Percentiles rank a stretch among this genome's conserved stretches.
Evolutionary conservation across 1,284 basidiomycete species (phyloP).

Genomic region (Trichosporon asahii): DNA sequence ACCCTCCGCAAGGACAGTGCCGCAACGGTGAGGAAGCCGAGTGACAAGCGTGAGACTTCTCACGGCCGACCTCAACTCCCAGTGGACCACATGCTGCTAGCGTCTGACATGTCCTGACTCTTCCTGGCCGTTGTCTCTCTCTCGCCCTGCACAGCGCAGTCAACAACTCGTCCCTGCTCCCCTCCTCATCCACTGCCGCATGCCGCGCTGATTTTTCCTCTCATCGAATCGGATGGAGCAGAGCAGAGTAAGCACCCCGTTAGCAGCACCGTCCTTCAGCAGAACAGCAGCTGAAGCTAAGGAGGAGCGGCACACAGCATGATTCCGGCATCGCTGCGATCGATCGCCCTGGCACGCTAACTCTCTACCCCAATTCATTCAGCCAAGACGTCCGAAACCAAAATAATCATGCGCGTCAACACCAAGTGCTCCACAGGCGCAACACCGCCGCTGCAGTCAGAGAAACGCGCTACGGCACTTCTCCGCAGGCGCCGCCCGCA

Average conservation of each 20-base stretch:
- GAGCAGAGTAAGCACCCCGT: neutral
- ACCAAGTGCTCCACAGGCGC: neutral
- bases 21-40: neutral
- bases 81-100: neutral
- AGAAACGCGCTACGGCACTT: neutral
- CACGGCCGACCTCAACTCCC: neutral
- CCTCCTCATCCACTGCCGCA: neutral
- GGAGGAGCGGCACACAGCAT: neutral
- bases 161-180: neutral
- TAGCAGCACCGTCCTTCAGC: neutral
- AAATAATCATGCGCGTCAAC: conserved; percentile 5
- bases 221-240: neutral
- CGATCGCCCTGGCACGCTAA: neutral
- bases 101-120: neutral
- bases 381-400: neutral
- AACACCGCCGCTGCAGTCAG: neutral
- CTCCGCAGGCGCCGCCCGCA: neutral
- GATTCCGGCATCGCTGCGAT: neutral
- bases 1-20: neutral
- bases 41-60: neutral
- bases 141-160: neutral
- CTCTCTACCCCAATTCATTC: neutral
- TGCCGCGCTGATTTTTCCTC: neutral
- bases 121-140: neutral
- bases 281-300: neutral